phyloP scores from a whole-genome alignment of 257 asterid genomes.

The Jacaranda copaia region DNA sequence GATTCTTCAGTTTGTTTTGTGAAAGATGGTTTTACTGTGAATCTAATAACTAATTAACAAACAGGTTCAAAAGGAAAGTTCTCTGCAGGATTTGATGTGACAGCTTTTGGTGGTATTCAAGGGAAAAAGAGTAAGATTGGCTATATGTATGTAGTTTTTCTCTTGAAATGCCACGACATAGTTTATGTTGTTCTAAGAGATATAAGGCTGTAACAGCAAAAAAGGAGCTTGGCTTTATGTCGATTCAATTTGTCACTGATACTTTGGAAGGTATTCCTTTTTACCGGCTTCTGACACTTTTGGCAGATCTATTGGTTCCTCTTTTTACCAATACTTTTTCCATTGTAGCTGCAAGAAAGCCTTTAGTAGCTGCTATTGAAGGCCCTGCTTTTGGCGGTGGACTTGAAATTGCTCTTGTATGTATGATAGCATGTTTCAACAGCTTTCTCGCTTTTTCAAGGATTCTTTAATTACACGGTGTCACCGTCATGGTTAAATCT shows the following conservation, averaged over 20 bases:
- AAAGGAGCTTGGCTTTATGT: constrained; percentile 51
- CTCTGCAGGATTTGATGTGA: constrained; percentile 59
- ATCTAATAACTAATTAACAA: neutral
- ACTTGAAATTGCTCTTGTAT: constrained; percentile 71
- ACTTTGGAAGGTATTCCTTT: constrained; percentile 54
- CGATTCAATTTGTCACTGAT: constrained; percentile 54
- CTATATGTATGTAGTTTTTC: constrained; percentile 20
- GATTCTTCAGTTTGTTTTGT: neutral
- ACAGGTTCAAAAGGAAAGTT: constrained; percentile 59
- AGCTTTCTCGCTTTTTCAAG: neutral
- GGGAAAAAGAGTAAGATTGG: constrained; percentile 49
- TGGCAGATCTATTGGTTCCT: neutral
- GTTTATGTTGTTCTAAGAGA: constrained; percentile 24
- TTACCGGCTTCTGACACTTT: neutral
- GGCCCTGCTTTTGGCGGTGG: constrained; percentile 77
- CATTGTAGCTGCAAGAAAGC: constrained; percentile 57
- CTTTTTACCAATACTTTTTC: constrained; percentile 25
- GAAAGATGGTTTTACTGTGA: neutral
- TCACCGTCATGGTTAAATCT: neutral
- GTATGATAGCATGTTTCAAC: constrained; percentile 28
- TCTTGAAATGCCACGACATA: neutral
- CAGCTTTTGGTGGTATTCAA: constrained; percentile 47
- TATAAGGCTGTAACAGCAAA: constrained; percentile 40
- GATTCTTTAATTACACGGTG: neutral
- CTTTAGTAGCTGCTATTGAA: constrained; percentile 73